phyloP scores from a whole-genome alignment of 2,329 filamentous ascomycete genomes.

The Colletotrichum sp. region DNA sequence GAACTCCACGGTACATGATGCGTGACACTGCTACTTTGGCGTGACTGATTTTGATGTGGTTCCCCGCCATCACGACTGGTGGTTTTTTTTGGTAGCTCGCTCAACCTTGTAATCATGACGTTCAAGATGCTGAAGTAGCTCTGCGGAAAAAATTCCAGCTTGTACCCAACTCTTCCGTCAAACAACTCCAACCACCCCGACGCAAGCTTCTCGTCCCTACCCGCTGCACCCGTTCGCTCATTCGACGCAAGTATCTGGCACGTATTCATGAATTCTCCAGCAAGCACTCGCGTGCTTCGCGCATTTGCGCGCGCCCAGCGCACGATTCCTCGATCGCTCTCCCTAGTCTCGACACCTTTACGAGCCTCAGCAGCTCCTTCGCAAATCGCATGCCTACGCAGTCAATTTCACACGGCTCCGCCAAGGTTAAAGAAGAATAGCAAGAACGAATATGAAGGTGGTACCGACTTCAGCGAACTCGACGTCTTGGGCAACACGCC shows the following conservation, averaged over 20 bases:
- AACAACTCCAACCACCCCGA: not conserved
- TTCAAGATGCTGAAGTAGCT: constrained; percentile 4
- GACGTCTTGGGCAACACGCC: constrained; percentile 81
- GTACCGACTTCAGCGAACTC: constrained; percentile 73
- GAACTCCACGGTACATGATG: not conserved
- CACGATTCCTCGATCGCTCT: not conserved
- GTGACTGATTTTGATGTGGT: not conserved
- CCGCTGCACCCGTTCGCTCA: too few relatives aligned
- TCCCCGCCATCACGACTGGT: not conserved
- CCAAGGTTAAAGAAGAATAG: not conserved
- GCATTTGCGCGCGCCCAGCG: constrained; percentile 10
- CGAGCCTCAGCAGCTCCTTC: not conserved
- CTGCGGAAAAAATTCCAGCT: not conserved
- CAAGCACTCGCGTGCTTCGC: constrained; percentile 6
- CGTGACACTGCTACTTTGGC: not conserved
- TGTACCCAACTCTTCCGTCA: not conserved
- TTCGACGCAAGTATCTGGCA: not conserved
- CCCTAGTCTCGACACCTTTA: not conserved
- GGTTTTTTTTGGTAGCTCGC: not conserved
- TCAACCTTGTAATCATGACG: constrained; percentile 19
- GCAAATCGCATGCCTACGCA: not conserved
- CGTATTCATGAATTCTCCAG: not conserved
- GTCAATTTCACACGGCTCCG: not conserved
- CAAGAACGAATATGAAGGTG: constrained; percentile 27
- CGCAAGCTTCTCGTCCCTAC: not conserved